A percentile compares a stretch with the other conserved stretches of the same genome.
phyloP scores from a whole-genome alignment of 108 stramenopile species.

The Nannochloropsis gaditana region DNA sequence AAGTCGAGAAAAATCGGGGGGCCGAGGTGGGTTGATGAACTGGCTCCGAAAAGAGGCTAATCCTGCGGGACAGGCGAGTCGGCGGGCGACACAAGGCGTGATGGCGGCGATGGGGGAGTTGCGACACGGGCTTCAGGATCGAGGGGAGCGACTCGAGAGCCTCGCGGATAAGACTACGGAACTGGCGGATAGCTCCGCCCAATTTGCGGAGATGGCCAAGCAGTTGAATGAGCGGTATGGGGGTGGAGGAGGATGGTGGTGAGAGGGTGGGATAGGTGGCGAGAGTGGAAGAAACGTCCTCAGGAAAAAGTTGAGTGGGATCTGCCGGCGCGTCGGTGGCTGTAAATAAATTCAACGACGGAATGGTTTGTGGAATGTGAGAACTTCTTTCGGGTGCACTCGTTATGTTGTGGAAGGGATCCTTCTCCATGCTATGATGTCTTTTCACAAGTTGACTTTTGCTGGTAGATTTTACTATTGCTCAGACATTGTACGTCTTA shows the following conservation, averaged over 20 bases:
- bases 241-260: slow-evolving; percentile 13
- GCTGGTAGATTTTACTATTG: too few species aligned
- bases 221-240: slow-evolving; percentile 13
- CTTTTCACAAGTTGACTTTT: too few species aligned
- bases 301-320: too few species aligned
- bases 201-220: slow-evolving; percentile 14
- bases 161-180: slow-evolving; percentile 6
- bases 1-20: not conserved
- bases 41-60: not conserved
- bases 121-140: not conserved
- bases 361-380: too few species aligned
- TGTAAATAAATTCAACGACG: too few species aligned
- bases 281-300: too few species aligned
- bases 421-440: too few species aligned
- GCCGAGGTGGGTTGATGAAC: not conserved
- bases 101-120: not conserved
- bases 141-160: not conserved
- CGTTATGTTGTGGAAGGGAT: too few species aligned
- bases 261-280: not conserved
- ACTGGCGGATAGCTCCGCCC: not conserved
- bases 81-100: not conserved
- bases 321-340: too few species aligned
- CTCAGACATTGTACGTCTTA: too few species aligned
- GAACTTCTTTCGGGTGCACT: too few species aligned
- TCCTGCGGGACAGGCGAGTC: not conserved